phyloP scores from a whole-genome alignment of 108 stramenopile genomes.

The Nitzschia sp. region DNA sequence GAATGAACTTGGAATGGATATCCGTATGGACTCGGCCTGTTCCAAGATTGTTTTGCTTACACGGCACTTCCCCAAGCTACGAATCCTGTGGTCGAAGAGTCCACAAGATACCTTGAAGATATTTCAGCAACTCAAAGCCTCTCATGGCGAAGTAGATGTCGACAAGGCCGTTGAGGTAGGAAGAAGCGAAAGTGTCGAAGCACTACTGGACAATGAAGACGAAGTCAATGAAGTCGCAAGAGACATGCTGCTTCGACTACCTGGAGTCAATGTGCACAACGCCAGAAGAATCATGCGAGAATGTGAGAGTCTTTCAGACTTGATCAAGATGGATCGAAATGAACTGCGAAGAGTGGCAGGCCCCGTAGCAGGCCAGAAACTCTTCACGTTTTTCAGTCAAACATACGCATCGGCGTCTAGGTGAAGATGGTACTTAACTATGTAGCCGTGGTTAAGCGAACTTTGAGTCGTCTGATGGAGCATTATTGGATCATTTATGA shows the following conservation, averaged over 20 bases:
- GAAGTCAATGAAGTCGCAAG: slow-evolving; percentile 81
- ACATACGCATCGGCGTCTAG: slow-evolving; percentile 10
- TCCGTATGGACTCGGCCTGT: slow-evolving; percentile 73
- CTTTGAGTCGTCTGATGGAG: no score
- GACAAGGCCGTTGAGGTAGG: slow-evolving; percentile 81
- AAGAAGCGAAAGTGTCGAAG: slow-evolving; percentile 72
- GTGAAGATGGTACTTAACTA: not conserved
- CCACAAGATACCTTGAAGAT: slow-evolving; percentile 90
- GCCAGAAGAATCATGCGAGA: slow-evolving; percentile 83
- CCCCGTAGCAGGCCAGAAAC: slow-evolving; percentile 81
- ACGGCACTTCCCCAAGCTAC: slow-evolving; percentile 88
- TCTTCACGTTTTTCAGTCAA: slow-evolving; percentile 84
- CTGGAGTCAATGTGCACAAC: slow-evolving; percentile 84
- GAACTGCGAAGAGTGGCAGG: slow-evolving; percentile 76
- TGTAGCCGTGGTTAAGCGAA: no score
- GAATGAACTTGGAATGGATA: slow-evolving; percentile 82
- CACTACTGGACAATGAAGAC: slow-evolving; percentile 61
- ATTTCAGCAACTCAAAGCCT: slow-evolving; percentile 83
- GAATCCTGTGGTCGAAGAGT: slow-evolving; percentile 91
- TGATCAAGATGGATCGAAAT: slow-evolving; percentile 73
- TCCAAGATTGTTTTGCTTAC: slow-evolving; percentile 87
- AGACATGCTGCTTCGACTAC: slow-evolving; percentile 86
- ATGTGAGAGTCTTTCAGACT: slow-evolving; percentile 77
- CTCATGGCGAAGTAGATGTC: slow-evolving; percentile 86
- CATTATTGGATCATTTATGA: no score